Evolutionary conservation across 2,329 filamentous ascomycete species (phyloP).

Genomic region (Cyclaneusma minus): DNA sequence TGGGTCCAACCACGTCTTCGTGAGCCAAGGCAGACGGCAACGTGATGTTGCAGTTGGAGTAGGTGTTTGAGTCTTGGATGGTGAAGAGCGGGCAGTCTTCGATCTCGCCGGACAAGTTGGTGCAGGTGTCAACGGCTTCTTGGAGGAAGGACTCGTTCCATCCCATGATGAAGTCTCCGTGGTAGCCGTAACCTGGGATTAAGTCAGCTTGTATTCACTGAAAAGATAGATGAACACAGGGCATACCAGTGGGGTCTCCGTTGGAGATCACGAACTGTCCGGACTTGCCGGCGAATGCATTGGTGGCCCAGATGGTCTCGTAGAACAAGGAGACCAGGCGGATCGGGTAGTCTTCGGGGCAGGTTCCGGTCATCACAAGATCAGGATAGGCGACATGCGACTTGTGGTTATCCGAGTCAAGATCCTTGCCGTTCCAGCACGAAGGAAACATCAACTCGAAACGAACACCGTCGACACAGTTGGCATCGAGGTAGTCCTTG

Average conservation of each 20-base stretch:
- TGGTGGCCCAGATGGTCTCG: constrained; percentile 72
- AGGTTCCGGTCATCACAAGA: constrained; percentile 60
- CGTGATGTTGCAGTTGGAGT: constrained; percentile 46
- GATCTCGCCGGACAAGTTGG: constrained; percentile 50
- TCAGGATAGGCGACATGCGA: constrained; percentile 65
- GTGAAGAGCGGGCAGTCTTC: constrained; percentile 62
- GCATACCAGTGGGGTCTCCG: constrained; percentile 57
- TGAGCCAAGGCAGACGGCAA: constrained; percentile 34
- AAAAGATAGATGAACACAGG: background rate
- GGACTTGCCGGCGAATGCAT: constrained; percentile 40
- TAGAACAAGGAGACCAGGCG: constrained; percentile 65
- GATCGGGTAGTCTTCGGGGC: constrained; percentile 51
- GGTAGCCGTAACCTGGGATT: constrained; percentile 52
- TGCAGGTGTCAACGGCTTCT: constrained; percentile 60
- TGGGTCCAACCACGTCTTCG: constrained; percentile 44
- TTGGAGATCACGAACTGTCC: constrained; percentile 66
- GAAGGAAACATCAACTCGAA: constrained; percentile 79
- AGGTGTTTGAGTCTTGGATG: constrained; percentile 41
- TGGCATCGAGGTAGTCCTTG: constrained; percentile 63
- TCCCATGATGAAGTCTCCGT: constrained; percentile 68
- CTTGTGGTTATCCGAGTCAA: constrained; percentile 35
- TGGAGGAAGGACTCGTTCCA: constrained; percentile 60
- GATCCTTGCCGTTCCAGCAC: constrained; percentile 67
- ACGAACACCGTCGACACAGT: constrained; percentile 70
- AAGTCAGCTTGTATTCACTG: constrained; percentile 4